Conservation (phyloP, 352 stramenopile species). For the Thraustotheca clavata region DNA sequence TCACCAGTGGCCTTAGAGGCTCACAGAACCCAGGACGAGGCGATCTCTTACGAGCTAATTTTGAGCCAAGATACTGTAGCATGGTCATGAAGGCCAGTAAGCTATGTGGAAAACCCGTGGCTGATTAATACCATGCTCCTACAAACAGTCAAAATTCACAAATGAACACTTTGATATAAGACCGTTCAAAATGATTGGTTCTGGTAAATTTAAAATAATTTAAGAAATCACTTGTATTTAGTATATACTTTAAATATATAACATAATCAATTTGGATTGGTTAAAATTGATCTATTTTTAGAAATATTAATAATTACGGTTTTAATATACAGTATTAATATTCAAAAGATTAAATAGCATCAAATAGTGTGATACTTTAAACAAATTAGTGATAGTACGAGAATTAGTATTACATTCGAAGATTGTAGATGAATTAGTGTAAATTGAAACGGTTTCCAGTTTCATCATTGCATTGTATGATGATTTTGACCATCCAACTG, state of each 20-base stretch:
- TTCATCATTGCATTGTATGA: too few species aligned
- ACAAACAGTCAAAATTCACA: not conserved
- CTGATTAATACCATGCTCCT: constrained; percentile 21
- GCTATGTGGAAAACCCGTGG: constrained; percentile 10
- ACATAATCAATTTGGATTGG: not conserved
- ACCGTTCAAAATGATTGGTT: not conserved
- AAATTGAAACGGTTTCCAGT: too few species aligned
- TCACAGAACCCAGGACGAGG: not conserved
- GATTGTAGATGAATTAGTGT: too few species aligned
- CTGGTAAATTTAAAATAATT: not conserved
- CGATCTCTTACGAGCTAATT: constrained; percentile 19
- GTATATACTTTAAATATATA: not conserved
- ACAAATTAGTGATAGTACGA: too few species aligned
- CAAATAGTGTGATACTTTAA: too few species aligned
- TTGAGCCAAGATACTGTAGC: constrained; percentile 11
- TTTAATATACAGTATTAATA: too few species aligned
- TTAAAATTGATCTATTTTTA: too few species aligned
- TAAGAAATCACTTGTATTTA: not conserved
- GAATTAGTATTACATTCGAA: too few species aligned
- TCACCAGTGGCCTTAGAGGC: not conserved
- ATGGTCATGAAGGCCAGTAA: constrained; percentile 23
- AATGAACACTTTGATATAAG: not conserved
- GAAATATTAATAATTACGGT: too few species aligned
- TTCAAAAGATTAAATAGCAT: too few species aligned
- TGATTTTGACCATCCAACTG: too few species aligned